These are phyloP conservation scores for Talaromyces sp. DNA, from an alignment of 2,329 filamentous ascomycete species.

Conservation along the genomic window DNA sequence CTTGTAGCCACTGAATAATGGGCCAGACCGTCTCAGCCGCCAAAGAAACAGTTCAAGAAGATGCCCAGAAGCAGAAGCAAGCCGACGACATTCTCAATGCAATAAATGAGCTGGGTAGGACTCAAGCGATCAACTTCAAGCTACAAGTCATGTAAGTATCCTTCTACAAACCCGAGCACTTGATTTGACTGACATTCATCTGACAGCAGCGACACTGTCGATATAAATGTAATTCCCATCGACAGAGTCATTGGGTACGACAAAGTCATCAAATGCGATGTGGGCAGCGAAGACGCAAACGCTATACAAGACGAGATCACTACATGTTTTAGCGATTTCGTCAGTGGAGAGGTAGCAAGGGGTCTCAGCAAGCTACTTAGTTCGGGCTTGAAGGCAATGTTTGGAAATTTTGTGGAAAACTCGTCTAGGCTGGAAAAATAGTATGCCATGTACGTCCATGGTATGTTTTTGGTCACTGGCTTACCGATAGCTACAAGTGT, in stretches of 20 bases:
- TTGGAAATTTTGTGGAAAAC: background rate
- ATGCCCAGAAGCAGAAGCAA: background rate
- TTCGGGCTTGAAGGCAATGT: background rate
- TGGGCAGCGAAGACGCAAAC: background rate
- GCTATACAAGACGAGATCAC: background rate
- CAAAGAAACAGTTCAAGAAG: background rate
- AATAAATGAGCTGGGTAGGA: background rate
- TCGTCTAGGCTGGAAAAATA: background rate
- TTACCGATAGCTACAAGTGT: background rate
- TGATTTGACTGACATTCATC: background rate
- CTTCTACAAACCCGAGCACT: background rate
- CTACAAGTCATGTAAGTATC: background rate
- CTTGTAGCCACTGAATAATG: too few relatives aligned
- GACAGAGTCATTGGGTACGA: background rate
- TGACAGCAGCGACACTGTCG: background rate
- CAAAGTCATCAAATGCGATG: background rate
- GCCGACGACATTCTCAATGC: background rate
- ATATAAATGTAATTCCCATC: background rate
- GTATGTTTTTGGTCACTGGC: too few relatives aligned
- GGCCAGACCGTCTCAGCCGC: background rate
- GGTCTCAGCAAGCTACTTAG: background rate
- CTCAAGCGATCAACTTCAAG: background rate
- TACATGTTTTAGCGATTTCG: background rate
- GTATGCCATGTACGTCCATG: background rate
- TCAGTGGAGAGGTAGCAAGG: background rate